Conservation (phyloP, 495 filamentous ascomycete genomes). For the Daldinia bambusicola region DNA sequence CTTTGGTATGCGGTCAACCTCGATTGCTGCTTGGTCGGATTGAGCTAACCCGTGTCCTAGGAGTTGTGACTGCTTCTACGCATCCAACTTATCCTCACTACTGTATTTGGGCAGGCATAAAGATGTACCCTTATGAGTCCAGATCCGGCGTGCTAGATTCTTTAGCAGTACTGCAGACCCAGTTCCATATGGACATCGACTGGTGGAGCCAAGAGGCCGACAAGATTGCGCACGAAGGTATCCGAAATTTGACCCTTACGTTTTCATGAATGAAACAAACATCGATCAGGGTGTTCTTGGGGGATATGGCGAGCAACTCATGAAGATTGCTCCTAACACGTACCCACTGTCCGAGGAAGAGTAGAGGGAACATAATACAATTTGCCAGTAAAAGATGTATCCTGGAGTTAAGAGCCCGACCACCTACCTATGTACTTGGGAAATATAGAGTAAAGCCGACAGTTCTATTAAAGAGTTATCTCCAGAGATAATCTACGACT, state of each 20-base stretch:
- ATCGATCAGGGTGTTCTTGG: background rate
- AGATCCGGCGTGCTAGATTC: background rate
- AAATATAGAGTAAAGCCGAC: too few species aligned
- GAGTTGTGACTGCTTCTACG: background rate
- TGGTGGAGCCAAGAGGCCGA: background rate
- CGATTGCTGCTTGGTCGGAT: background rate
- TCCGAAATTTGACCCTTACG: background rate
- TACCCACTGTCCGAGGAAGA: too few species aligned
- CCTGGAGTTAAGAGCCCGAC: too few species aligned
- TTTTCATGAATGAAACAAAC: background rate
- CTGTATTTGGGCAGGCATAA: background rate
- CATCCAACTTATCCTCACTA: background rate
- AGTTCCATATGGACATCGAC: slow-evolving; percentile 1
- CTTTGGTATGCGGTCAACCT: background rate
- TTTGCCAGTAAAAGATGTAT: too few species aligned
- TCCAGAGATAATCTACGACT: too few species aligned
- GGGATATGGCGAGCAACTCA: background rate
- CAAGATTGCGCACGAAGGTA: background rate
- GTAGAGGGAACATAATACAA: too few species aligned
- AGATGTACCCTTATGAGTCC: background rate
- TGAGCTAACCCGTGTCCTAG: background rate
- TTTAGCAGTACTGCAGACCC: background rate
- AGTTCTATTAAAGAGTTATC: too few species aligned
- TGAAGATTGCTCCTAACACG: too few species aligned
- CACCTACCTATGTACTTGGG: too few species aligned